These are phyloP conservation scores for Trichoderma harzianum DNA, from an alignment of 2,329 filamentous ascomycete genomes.

Conservation along the genomic window DNA sequence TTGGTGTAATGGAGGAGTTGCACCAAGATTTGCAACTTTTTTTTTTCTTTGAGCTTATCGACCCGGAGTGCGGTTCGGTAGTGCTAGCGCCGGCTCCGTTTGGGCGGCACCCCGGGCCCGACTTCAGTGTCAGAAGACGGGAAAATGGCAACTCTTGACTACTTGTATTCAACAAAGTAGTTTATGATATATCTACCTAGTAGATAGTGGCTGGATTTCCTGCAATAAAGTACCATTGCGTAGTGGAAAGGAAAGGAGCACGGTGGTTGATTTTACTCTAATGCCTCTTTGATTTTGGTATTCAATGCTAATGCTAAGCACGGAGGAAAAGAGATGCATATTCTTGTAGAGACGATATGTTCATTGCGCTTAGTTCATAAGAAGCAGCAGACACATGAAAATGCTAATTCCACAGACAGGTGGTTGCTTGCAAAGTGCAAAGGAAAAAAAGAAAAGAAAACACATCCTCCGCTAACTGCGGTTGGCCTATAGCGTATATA, in stretches of 20 bases:
- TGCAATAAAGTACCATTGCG: not conserved
- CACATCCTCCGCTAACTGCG: not conserved
- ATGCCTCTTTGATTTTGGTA: not conserved
- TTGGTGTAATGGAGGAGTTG: not conserved
- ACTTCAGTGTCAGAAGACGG: not conserved
- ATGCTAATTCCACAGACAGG: not conserved
- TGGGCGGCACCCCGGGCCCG: not conserved
- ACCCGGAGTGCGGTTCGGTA: not conserved
- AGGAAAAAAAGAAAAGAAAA: not conserved
- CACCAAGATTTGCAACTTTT: not conserved
- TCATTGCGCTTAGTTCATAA: not conserved
- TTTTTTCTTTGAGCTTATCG: conserved; percentile 5
- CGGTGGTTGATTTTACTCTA: not conserved
- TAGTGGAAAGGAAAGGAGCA: not conserved
- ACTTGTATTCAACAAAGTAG: not conserved
- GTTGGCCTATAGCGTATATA: not conserved
- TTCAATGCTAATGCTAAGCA: not conserved
- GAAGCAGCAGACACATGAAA: not conserved
- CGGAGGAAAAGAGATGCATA: not conserved
- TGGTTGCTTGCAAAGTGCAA: not conserved
- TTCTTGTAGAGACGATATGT: not conserved
- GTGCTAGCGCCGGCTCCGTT: conserved; percentile 2
- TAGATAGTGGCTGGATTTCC: not conserved
- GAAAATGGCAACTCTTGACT: not conserved
- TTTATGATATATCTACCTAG: not conserved